A percentile compares a stretch with the other conserved stretches of the same genome.
These are phyloP conservation scores for Hamigera avellanea DNA, from an alignment of 495 filamentous ascomycete genomes.

Conservation along the genomic window DNA sequence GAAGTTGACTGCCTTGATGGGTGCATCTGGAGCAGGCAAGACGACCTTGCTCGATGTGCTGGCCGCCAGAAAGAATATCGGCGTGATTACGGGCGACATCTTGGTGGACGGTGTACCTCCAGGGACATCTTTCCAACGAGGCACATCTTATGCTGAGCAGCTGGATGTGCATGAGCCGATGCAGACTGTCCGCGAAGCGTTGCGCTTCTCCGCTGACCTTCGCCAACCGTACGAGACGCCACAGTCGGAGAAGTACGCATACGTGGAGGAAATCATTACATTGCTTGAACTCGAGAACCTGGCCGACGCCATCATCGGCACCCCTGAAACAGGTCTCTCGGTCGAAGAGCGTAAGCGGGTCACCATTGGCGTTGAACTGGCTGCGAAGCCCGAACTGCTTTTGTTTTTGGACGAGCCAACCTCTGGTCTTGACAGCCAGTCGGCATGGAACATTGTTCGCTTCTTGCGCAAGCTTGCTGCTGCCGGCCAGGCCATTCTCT, in stretches of 20 bases:
- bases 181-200: constrained; percentile 71
- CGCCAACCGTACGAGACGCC: constrained; percentile 64
- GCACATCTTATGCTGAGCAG: constrained; percentile 74
- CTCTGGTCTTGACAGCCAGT: constrained; percentile 73
- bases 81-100: constrained; percentile 62
- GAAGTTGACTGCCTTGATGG: constrained; percentile 72
- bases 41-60: constrained; percentile 74
- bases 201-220: constrained; percentile 72
- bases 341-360: constrained; percentile 88
- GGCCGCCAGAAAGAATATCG: constrained; percentile 65
- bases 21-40: constrained; percentile 77
- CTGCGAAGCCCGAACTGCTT: constrained; percentile 73
- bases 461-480: constrained; percentile 77
- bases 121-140: constrained; percentile 62
- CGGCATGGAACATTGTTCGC: constrained; percentile 79
- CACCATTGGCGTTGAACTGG: constrained; percentile 82
- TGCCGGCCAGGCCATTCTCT: constrained; percentile 78
- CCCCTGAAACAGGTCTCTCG: constrained; percentile 63
- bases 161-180: constrained; percentile 70
- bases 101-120: constrained; percentile 60
- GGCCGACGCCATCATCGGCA: constrained; percentile 76
- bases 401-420: constrained; percentile 90
- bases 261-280: constrained; percentile 73
- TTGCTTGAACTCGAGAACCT: constrained; percentile 75
- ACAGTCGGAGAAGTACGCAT: constrained; percentile 62